A percentile compares a stretch with the other conserved stretches of the same genome.
Evolutionary conservation across 768 basidiomycete species (phyloP).

Genomic region (Hypholoma fasciculare): DNA sequence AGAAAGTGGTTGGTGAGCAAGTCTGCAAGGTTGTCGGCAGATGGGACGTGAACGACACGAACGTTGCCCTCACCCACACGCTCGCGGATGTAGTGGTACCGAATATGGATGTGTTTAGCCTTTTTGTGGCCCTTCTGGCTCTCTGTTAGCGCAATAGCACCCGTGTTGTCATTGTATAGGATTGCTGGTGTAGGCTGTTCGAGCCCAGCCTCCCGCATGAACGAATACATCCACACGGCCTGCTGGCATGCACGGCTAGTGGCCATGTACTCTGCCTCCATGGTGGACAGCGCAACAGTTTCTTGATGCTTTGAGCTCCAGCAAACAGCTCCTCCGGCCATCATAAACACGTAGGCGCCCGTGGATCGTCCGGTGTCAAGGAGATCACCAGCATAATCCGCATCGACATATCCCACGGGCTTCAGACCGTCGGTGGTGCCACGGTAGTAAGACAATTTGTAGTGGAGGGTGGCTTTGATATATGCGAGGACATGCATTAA

Average conservation of each 20-base stretch:
- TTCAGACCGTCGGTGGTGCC: too few species aligned
- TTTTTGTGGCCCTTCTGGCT: slow-evolving; percentile 24
- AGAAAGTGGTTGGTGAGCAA: background rate
- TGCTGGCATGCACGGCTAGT: too few species aligned
- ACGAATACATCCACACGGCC: background rate
- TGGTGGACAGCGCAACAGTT: background rate
- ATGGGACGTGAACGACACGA: background rate
- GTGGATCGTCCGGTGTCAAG: too few species aligned
- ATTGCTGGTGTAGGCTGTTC: background rate
- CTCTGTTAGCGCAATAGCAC: slow-evolving; percentile 25
- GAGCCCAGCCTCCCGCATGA: slow-evolving; percentile 21
- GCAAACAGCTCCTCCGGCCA: background rate
- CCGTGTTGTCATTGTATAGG: slow-evolving; percentile 25
- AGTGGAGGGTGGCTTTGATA: too few species aligned
- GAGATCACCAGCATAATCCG: too few species aligned
- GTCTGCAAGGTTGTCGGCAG: background rate
- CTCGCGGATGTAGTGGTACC: too few species aligned
- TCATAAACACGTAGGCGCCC: too few species aligned
- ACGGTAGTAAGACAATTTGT: too few species aligned
- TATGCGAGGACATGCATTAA: too few species aligned
- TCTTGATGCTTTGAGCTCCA: slow-evolving; percentile 5
- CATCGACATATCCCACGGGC: too few species aligned
- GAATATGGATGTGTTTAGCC: slow-evolving; percentile 26
- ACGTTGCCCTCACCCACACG: background rate
- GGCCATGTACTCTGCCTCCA: too few species aligned